Conservation (phyloP, 257 asterid species). For the Euphrasia confusa region DNA sequence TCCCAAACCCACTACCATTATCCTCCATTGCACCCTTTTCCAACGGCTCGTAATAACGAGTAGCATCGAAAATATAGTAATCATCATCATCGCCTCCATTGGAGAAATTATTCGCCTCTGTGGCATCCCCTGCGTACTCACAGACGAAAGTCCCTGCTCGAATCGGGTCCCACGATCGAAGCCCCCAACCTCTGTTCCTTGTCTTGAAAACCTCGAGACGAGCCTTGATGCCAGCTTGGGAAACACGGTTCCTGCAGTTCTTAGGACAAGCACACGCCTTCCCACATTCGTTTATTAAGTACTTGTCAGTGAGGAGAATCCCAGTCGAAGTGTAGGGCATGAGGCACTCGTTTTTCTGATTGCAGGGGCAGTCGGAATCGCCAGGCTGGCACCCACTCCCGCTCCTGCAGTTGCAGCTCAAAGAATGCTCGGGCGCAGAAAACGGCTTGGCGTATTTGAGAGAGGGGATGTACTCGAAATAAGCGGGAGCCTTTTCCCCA, state of each 20-base stretch:
- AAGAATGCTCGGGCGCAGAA: slow-evolving; percentile 33
- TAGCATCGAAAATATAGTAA: slow-evolving; percentile 64
- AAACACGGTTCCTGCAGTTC: slow-evolving; percentile 62
- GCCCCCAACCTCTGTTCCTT: slow-evolving; percentile 88
- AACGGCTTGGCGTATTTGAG: slow-evolving; percentile 56
- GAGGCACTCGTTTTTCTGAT: slow-evolving; percentile 50
- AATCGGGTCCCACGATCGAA: slow-evolving; percentile 93
- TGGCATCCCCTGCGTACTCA: slow-evolving; percentile 87
- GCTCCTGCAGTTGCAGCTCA: slow-evolving; percentile 54
- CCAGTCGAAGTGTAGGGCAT: slow-evolving; percentile 66
- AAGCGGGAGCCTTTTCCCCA: slow-evolving; percentile 80
- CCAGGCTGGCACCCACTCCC: slow-evolving; percentile 86
- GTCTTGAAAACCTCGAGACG: slow-evolving; percentile 86
- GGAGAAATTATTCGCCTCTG: slow-evolving; percentile 39
- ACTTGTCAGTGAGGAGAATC: slow-evolving; percentile 50
- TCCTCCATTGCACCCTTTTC: slow-evolving; percentile 37
- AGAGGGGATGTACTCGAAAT: slow-evolving; percentile 64
- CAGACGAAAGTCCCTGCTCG: slow-evolving; percentile 81
- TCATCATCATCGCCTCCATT: slow-evolving; percentile 43
- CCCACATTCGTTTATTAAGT: slow-evolving; percentile 72
- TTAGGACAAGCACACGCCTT: slow-evolving; percentile 67
- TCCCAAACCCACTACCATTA: slow-evolving; percentile 34
- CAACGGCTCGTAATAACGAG: slow-evolving; percentile 61
- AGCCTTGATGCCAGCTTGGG: slow-evolving; percentile 66
- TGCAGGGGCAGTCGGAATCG: slow-evolving; percentile 58